These are phyloP conservation scores for Gloeopeniophorella convolvens DNA, from an alignment of 768 basidiomycete genomes.

Conservation along the genomic window DNA sequence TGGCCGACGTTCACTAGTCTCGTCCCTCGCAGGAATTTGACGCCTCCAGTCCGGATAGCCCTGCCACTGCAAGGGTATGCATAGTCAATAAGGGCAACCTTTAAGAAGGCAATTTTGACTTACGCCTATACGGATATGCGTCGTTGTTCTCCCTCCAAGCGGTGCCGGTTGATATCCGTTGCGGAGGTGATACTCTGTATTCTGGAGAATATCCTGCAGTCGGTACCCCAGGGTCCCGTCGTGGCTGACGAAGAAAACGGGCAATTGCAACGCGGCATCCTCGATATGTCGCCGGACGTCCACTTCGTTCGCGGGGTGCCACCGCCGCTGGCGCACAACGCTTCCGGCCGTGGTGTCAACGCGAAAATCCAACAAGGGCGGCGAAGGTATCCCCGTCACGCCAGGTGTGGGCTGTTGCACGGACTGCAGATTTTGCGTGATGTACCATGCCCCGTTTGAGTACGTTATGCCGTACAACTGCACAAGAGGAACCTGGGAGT, in stretches of 20 bases:
- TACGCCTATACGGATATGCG: too few relatives aligned
- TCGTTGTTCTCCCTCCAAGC: neutral
- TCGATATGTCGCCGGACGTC: slow-evolving; percentile 7
- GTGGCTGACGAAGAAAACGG: slow-evolving; percentile 14
- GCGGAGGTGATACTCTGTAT: neutral
- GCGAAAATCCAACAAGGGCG: slow-evolving; percentile 7
- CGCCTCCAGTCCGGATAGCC: slow-evolving; percentile 3
- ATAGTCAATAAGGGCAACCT: neutral
- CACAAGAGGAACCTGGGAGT: too few relatives aligned
- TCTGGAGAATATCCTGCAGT: too few relatives aligned
- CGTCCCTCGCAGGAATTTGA: slow-evolving; percentile 11
- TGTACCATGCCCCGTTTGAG: too few relatives aligned
- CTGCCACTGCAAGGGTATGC: slow-evolving; percentile 4
- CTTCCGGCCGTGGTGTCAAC: neutral
- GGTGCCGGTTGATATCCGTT: neutral
- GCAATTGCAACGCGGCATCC: neutral
- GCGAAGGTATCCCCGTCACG: too few relatives aligned
- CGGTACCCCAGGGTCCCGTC: neutral
- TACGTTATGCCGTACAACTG: too few relatives aligned
- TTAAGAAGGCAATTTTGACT: too few relatives aligned
- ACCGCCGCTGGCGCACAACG: slow-evolving; percentile 2
- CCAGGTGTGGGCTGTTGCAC: too few relatives aligned
- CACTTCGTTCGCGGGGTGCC: neutral
- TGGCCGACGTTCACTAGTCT: neutral
- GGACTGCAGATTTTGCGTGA: too few relatives aligned